Conservation (phyloP, 345 rosid species). For the Turritis glabra region DNA sequence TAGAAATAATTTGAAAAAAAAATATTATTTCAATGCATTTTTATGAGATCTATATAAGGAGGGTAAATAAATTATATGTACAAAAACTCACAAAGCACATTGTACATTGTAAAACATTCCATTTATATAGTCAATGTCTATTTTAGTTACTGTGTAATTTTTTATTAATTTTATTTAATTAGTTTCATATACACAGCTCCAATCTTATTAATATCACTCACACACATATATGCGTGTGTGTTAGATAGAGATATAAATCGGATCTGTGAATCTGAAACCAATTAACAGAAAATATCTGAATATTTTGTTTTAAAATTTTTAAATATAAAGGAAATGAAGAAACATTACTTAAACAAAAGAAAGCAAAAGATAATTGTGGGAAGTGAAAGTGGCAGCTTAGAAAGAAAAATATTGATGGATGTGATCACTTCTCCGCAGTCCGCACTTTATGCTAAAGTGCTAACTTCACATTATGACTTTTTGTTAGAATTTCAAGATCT, state of each 20-base stretch:
- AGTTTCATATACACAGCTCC: background rate
- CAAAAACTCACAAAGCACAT: background rate
- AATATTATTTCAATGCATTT: background rate
- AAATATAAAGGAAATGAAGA: too few relatives aligned
- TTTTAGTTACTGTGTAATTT: too few relatives aligned
- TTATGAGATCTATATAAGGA: too few relatives aligned
- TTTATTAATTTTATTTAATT: too few relatives aligned
- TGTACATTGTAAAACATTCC: too few relatives aligned
- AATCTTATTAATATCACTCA: background rate
- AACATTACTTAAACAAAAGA: background rate
- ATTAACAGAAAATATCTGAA: background rate
- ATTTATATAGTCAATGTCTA: background rate
- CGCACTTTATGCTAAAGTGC: conserved; percentile 4
- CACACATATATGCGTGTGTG: too few relatives aligned
- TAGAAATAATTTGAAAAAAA: background rate
- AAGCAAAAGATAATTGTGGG: background rate
- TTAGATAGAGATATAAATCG: too few relatives aligned
- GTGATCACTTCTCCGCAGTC: conserved; percentile 14
- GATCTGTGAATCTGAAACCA: background rate
- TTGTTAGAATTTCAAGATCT: background rate
- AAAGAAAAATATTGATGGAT: conserved; percentile 7
- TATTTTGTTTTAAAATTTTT: too few relatives aligned
- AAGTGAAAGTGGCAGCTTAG: background rate
- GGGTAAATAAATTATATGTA: background rate
- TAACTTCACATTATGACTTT: background rate